Conservation (phyloP, 306 rosid species). For the Cyamopsis tetragonoloba region DNA sequence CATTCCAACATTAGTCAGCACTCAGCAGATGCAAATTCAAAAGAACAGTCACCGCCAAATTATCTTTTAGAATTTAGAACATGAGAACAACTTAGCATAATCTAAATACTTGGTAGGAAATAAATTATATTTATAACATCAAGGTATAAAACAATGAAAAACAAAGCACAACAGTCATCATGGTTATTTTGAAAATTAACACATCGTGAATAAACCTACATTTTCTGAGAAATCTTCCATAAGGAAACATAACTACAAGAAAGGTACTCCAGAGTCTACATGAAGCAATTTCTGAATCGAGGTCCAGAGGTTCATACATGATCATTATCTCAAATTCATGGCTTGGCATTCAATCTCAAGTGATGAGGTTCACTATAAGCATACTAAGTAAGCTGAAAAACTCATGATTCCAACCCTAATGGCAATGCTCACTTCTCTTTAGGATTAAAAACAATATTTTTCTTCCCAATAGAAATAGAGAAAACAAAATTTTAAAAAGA, state of each 20-base stretch:
- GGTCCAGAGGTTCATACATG: not conserved
- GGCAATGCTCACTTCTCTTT: not conserved
- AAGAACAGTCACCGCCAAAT: not conserved
- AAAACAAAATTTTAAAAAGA: not conserved
- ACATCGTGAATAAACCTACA: not conserved
- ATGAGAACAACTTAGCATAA: not conserved
- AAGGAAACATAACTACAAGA: not conserved
- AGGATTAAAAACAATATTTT: not conserved
- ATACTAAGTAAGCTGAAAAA: not conserved
- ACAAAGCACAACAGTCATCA: not conserved
- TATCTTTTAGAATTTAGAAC: constrained; percentile 3
- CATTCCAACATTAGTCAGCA: constrained; percentile 6
- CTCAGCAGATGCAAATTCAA: not conserved
- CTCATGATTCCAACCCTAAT: not conserved
- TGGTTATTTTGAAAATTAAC: not conserved
- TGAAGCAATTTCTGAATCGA: not conserved
- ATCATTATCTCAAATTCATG: not conserved
- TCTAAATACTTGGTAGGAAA: constrained; percentile 4
- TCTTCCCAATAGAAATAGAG: not conserved
- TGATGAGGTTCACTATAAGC: not conserved
- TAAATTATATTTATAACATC: not conserved
- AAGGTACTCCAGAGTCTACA: not conserved
- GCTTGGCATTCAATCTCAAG: not conserved
- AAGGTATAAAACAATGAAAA: constrained; percentile 6
- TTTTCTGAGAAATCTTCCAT: not conserved